Evolutionary conservation across 441 rosid genomes (phyloP), one percentile per base, ranked within the genome.

Genomic region (Adansonia madagascariensis): DNA sequence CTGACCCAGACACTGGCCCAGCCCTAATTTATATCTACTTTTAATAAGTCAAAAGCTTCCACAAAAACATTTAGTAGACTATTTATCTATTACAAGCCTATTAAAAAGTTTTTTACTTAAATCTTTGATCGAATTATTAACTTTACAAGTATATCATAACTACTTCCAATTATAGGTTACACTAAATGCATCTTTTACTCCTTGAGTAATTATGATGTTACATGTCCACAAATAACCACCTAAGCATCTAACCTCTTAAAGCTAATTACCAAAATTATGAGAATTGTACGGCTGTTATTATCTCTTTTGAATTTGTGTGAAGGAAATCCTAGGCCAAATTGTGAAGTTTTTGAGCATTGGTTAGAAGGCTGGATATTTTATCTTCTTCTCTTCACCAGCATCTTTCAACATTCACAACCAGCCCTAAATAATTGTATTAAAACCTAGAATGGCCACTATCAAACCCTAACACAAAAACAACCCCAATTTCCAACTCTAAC

Each of bases 361-460:
- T 65, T 15, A n/a, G 44, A 62, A 62, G 71, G 52, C 71, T 43
- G 43, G 27, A 65, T 65, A 49, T 17, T 67, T 44, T 44, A 67
- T 44, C 17, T 67, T 67, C 71, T 44, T 67, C 55, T 17, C 53
- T 22, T 67, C 3, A 4, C 35, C 35, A 10, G 35, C 52, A 67
- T 18, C 4, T 35, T 67, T 63, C 39, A 17, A n/a, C 17, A 67
- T 4, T 44, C 27, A 67, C 8, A 27, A 67, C 35, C 55, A 44
- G 55, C 35, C 9, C 35, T 44, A 44, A n/a, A 11, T 31, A 17
- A 18, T 44, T 10, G 6, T 10, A 18, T 44, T 67, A 2, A 41
- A 67, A 44, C 55, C 35, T 4, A 44, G 35, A 44, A 67, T 4
- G 27, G 15, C 24, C 52, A 66, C 53, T 18, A 43, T 43, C 71